Conservation (phyloP, 208 protist species). For the Leishmania tropica region DNA sequence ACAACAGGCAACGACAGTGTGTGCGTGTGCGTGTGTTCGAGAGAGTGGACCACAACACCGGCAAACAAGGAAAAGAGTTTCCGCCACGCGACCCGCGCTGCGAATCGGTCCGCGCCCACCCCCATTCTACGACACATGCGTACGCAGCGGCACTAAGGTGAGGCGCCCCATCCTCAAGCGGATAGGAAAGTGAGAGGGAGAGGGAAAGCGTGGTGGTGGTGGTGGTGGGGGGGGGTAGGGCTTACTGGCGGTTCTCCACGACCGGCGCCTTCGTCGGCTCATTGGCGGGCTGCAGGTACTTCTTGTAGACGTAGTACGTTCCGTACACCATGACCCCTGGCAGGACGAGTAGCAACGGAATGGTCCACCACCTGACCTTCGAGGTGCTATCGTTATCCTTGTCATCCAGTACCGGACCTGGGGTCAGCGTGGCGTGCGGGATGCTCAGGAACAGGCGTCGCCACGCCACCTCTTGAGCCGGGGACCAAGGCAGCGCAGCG, state of each 20-base stretch:
- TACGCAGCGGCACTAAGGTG: neutral
- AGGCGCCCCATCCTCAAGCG: neutral
- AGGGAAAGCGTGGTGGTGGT: neutral
- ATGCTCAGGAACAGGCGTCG: slow-evolving; percentile 44
- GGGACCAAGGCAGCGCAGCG: slow-evolving; percentile 16
- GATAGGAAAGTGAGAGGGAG: neutral
- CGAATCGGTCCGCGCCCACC: neutral
- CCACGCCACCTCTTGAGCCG: slow-evolving; percentile 44
- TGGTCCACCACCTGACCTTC: slow-evolving; percentile 51
- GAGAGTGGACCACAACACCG: no score
- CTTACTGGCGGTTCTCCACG: slow-evolving; percentile 8
- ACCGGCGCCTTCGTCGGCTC: slow-evolving; percentile 5
- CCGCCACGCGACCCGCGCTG: neutral
- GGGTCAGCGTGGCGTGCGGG: slow-evolving; percentile 39
- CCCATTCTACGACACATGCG: neutral
- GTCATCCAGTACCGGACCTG: slow-evolving; percentile 35
- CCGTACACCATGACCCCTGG: slow-evolving; percentile 33
- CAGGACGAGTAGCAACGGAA: slow-evolving; percentile 53
- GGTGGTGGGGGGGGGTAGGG: no score
- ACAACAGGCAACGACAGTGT: no score
- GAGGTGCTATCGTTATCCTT: slow-evolving; percentile 38
- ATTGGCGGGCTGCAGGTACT: slow-evolving; percentile 30
- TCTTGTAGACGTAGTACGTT: slow-evolving; percentile 56
- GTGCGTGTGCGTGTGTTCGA: no score
- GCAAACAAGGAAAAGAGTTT: neutral